These are phyloP conservation scores for Citrullus mucosospermus DNA, from an alignment of 306 rosid genomes.

Conservation along the genomic window DNA sequence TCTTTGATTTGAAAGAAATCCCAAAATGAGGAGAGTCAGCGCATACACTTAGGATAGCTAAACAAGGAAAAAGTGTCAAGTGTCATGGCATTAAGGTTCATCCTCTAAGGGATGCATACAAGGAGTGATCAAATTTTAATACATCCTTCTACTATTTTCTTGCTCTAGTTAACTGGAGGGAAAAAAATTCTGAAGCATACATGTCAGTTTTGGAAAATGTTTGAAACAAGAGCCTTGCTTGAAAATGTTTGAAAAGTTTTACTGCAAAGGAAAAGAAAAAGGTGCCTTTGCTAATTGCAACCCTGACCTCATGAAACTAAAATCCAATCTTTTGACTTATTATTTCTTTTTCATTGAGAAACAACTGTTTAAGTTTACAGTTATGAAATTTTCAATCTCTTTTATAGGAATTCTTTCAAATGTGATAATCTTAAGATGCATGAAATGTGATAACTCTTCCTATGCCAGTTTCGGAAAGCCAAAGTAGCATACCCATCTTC, in stretches of 20 bases:
- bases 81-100: background rate
- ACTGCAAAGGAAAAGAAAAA: background rate
- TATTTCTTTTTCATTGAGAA: background rate
- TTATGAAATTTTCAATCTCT: background rate
- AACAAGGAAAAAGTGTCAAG: background rate
- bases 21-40: background rate
- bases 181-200: background rate
- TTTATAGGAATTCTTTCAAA: background rate
- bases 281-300: background rate
- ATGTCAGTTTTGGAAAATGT: background rate
- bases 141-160: background rate
- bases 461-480: background rate
- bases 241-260: background rate
- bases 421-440: background rate
- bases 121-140: background rate
- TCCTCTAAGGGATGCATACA: background rate
- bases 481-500: conserved; percentile 66
- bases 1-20: background rate
- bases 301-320: background rate
- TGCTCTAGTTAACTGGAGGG: background rate
- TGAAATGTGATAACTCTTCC: background rate
- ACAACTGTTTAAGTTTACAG: background rate
- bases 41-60: background rate
- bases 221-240: background rate
- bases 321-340: background rate